Evolutionary conservation across 1,139 yeast species (phyloP), one percentile per base, ranked within the genome.

Genomic region (Wickerhamomyces sp.): DNA sequence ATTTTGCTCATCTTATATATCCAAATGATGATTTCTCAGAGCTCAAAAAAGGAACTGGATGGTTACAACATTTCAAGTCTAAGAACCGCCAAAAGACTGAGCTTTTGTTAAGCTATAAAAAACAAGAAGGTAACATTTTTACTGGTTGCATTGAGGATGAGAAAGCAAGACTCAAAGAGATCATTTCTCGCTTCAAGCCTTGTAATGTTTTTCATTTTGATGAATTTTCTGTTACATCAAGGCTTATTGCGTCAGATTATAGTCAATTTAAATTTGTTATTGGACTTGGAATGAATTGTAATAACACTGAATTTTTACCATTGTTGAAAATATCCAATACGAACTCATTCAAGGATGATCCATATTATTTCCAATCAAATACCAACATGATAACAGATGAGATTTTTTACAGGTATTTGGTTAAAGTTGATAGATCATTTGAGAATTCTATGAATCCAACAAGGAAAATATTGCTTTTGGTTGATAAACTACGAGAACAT

Each of bases 21-120:
- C 39, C 38, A 34, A 37, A 32, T 18, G 10, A 7, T 17, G 20
- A 26, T 8, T n/a, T 20, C 22, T 34, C 34, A 5, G 42, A 37
- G 3, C 35, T 31, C 5, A 32, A 37, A 17, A 14, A 28, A 12
- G 25, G 28, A 3, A 61, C 61, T 42, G 69, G 69, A 0, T 64
- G 68, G 68, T 38, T 63, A 5, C 59, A 61, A 31, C 61, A 61
- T 44, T 64, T 65, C 51, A 63, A 61, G 38, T 52, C 51, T 36
- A 51, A 57, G 31, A 50, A 10, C 29, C 46, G 3, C 54, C 58
- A 35, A 46, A 51, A 33, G 20, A 7, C 28, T 7, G 52, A 54
- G 4, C 39, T 56, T 15, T 59, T 61, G 4, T 37, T 39, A 13
- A 25, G 38, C 1, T 57, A 55, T 36, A 31, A 21, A 9, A 9